phyloP scores from a whole-genome alignment of 2,329 filamentous ascomycete species.

The Claviceps sp. region DNA sequence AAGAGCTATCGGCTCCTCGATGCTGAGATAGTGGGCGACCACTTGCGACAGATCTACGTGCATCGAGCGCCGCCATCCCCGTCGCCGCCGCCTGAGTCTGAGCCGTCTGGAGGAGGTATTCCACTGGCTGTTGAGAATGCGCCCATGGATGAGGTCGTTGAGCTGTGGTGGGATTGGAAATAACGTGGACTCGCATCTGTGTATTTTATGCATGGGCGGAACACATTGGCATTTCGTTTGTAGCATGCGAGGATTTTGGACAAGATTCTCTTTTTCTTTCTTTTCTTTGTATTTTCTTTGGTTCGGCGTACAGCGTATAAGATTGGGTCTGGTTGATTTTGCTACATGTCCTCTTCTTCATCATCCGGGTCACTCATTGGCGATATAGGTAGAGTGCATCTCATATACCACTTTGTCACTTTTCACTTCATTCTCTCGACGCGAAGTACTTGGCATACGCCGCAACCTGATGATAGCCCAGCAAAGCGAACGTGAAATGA shows the following conservation, averaged over 20 bases:
- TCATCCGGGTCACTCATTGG: neutral
- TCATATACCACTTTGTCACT: no score
- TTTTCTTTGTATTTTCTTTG: neutral
- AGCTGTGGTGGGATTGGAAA: conserved; percentile 31
- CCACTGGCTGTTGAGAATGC: conserved; percentile 19
- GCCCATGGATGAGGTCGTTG: conserved; percentile 30
- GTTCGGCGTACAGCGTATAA: neutral
- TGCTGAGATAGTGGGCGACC: conserved; percentile 26
- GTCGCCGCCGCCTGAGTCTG: neutral
- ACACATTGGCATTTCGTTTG: neutral
- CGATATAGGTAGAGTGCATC: no score
- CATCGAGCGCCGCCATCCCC: conserved; percentile 19
- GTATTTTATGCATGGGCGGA: neutral
- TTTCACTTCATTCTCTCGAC: no score
- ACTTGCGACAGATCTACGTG: conserved; percentile 43
- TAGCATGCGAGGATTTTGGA: neutral
- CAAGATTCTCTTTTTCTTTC: neutral
- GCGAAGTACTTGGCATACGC: no score
- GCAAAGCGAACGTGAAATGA: no score
- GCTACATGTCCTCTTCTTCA: neutral
- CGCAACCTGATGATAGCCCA: no score
- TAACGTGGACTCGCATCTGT: neutral
- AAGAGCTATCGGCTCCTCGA: conserved; percentile 37
- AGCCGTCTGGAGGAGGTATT: neutral
- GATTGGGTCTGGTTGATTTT: neutral